Conservation (phyloP, 805 yeast species). For the Clavispora phyllophila region DNA sequence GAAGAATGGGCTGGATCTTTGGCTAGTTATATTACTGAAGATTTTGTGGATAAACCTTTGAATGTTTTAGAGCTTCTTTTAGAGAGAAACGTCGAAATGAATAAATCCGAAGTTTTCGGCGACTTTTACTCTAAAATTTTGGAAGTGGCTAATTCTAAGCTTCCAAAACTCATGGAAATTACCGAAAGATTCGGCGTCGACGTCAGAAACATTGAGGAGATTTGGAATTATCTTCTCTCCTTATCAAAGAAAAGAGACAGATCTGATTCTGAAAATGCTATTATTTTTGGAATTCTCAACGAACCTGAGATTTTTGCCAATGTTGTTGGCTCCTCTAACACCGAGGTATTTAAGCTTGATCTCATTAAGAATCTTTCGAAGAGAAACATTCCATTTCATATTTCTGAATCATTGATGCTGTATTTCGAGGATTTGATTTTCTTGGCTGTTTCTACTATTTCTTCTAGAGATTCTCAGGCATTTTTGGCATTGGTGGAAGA, state of each 20-base stretch:
- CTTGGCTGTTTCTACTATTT: slow-evolving; percentile 14
- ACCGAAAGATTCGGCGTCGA: neutral
- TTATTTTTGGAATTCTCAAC: slow-evolving; percentile 17
- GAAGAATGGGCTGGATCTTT: slow-evolving; percentile 9
- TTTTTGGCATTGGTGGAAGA: slow-evolving; percentile 12
- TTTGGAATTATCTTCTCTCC: slow-evolving; percentile 19
- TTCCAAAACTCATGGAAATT: neutral
- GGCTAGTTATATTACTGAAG: slow-evolving; percentile 23
- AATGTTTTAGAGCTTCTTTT: slow-evolving; percentile 9
- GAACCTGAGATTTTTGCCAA: slow-evolving; percentile 15
- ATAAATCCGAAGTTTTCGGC: slow-evolving; percentile 18
- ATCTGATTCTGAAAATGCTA: slow-evolving; percentile 16
- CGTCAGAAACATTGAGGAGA: neutral
- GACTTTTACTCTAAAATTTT: slow-evolving; percentile 28
- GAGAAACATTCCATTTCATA: neutral
- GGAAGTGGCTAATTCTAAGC: slow-evolving; percentile 10
- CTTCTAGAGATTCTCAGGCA: slow-evolving; percentile 4
- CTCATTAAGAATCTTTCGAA: slow-evolving; percentile 12
- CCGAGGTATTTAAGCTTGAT: slow-evolving; percentile 7
- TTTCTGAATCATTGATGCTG: neutral
- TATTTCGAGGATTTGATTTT: neutral
- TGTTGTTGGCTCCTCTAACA: slow-evolving; percentile 9
- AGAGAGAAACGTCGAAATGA: slow-evolving; percentile 1
- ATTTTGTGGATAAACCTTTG: slow-evolving; percentile 22
- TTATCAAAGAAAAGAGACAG: slow-evolving; percentile 22